phyloP scores from a whole-genome alignment of 2,329 filamentous ascomycete species.

The Phoma sp. region DNA sequence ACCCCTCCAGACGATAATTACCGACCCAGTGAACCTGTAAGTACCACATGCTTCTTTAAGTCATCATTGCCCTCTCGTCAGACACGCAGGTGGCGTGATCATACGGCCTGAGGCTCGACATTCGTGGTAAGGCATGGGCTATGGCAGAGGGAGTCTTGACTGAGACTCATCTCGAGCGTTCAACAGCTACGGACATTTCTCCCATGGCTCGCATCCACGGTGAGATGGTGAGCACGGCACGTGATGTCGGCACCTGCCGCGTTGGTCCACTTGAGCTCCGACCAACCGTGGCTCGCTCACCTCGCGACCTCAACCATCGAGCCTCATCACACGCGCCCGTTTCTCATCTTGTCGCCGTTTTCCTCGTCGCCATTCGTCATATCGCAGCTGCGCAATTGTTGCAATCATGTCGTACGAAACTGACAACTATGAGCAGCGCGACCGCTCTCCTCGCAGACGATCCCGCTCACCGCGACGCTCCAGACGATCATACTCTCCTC shows the following conservation, averaged over 20 bases:
- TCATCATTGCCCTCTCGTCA: constrained; percentile 8
- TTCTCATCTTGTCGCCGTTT: constrained; percentile 20
- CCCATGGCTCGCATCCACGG: constrained; percentile 21
- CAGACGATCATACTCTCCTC: constrained; percentile 69
- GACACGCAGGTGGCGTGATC: constrained; percentile 1
- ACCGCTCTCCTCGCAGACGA: constrained; percentile 73
- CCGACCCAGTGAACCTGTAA: constrained; percentile 33
- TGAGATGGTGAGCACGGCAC: constrained; percentile 2
- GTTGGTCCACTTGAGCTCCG: constrained; percentile 15
- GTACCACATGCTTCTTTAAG: constrained; percentile 18
- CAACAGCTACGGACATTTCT: background rate
- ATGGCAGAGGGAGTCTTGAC: background rate
- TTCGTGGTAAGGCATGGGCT: background rate
- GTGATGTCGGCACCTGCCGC: constrained; percentile 26
- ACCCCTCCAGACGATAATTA: constrained; percentile 33
- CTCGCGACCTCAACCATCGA: constrained; percentile 29
- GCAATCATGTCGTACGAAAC: constrained; percentile 47
- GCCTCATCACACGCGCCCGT: constrained; percentile 36
- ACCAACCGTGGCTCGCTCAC: constrained; percentile 28
- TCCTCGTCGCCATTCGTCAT: constrained; percentile 12
- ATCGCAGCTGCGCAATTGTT: constrained; percentile 17
- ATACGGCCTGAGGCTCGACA: background rate
- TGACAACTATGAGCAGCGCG: constrained; percentile 48
- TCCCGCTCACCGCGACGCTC: constrained; percentile 55
- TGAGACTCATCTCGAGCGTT: background rate